Evolutionary conservation across 2,329 filamentous ascomycete genomes (phyloP).

Genomic region (Ophiostoma ips): DNA sequence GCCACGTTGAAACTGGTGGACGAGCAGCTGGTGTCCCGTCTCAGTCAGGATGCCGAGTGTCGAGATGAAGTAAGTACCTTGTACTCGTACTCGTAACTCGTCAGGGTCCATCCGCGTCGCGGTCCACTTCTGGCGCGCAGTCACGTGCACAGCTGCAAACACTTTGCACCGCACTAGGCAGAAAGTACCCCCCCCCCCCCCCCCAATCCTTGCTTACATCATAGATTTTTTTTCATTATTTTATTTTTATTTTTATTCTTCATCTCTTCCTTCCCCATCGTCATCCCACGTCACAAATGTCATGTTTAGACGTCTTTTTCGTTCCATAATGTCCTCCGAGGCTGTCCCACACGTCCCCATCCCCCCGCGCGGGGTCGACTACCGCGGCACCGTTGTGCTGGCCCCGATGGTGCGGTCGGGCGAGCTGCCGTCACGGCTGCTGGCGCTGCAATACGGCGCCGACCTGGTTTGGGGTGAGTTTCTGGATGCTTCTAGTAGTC

Average conservation of each 20-base stretch:
- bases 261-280: background rate
- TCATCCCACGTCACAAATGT: background rate
- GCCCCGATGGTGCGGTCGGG: conserved; percentile 98
- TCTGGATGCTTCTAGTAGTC: background rate
- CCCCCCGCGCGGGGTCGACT: conserved; percentile 79
- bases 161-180: too few species aligned
- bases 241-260: too few species aligned
- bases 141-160: too few species aligned
- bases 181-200: too few species aligned
- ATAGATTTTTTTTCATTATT: too few species aligned
- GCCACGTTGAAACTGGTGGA: background rate
- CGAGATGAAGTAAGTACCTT: background rate
- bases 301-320: conserved; percentile 20
- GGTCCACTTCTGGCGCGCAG: too few species aligned
- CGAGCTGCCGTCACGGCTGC: conserved; percentile 76
- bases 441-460: conserved; percentile 86
- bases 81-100: background rate
- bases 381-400: conserved; percentile 83
- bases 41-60: too few species aligned
- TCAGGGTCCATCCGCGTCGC: too few species aligned
- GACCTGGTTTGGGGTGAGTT: conserved; percentile 84
- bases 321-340: conserved; percentile 43
- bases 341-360: conserved; percentile 61
- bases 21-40: too few species aligned
- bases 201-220: too few species aligned